Conservation (phyloP, 2,329 filamentous ascomycete species). For the Fusarium pseudocircinatum region DNA sequence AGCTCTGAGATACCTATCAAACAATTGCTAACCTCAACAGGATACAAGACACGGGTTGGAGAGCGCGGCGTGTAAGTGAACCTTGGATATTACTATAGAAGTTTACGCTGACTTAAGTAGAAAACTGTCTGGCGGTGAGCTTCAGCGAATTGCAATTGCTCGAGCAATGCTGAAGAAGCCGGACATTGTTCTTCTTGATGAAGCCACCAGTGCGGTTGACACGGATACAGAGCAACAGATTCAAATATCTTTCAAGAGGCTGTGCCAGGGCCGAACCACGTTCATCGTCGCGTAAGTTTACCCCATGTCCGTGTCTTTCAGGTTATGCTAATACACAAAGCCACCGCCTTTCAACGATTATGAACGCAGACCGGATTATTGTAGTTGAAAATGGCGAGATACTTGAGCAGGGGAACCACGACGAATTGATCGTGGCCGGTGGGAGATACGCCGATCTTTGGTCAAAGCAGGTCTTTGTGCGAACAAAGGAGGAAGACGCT, state of each 20-base stretch:
- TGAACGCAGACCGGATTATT: constrained; percentile 74
- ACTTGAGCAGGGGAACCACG: constrained; percentile 70
- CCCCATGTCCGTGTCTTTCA: no score
- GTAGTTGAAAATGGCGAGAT: constrained; percentile 71
- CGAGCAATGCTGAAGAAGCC: constrained; percentile 78
- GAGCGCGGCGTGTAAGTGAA: constrained; percentile 58
- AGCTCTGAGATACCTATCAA: not conserved
- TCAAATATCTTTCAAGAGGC: constrained; percentile 66
- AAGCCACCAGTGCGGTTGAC: constrained; percentile 81
- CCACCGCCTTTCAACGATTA: constrained; percentile 76
- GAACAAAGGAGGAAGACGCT: constrained; percentile 54
- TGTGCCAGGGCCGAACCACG: constrained; percentile 71
- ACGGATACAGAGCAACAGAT: constrained; percentile 75
- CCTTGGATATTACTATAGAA: not conserved
- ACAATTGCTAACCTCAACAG: constrained; percentile 40
- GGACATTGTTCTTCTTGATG: constrained; percentile 80
- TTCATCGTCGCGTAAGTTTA: constrained; percentile 69
- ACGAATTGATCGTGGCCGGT: constrained; percentile 64
- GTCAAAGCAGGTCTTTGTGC: constrained; percentile 69
- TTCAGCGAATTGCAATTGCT: constrained; percentile 74
- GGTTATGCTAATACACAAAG: constrained; percentile 47
- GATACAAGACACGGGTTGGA: constrained; percentile 61
- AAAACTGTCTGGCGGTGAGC: constrained; percentile 72
- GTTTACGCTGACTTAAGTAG: constrained; percentile 45
- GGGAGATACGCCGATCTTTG: constrained; percentile 73